A percentile compares a stretch with the other conserved stretches of the same genome.
These are phyloP conservation scores for Vanilla planifolia DNA, from an alignment of 106 monocot species.

Conservation along the genomic window DNA sequence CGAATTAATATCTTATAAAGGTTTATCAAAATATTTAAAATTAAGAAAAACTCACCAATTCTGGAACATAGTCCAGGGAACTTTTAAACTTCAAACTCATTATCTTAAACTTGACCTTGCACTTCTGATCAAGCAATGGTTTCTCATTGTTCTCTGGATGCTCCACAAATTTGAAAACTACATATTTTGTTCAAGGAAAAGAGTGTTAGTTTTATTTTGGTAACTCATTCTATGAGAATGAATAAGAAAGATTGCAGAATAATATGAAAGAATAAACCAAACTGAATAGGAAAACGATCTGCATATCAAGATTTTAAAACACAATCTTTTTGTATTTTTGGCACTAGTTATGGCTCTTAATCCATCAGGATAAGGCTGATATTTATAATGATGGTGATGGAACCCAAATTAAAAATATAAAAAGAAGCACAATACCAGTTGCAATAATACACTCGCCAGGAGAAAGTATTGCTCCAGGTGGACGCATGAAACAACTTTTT, in stretches of 20 bases:
- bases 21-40: no score
- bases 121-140: constrained; percentile 38
- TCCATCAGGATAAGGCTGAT: neutral
- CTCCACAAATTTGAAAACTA: constrained; percentile 92
- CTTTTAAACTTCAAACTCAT: constrained; percentile 79
- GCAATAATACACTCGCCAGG: constrained; percentile 86
- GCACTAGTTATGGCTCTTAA: no score
- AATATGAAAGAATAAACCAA: neutral
- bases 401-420: no score
- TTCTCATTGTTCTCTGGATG: constrained; percentile 81
- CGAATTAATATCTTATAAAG: no score
- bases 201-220: neutral
- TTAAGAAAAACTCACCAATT: constrained; percentile 47
- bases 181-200: neutral
- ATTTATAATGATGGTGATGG: neutral
- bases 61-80: constrained; percentile 75
- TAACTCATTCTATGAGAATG: neutral
- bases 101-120: constrained; percentile 87
- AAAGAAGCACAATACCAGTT: constrained; percentile 45
- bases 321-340: no score
- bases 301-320: no score
- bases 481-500: constrained; percentile 96
- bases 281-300: no score
- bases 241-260: neutral
- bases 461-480: constrained; percentile 81